Conservation (phyloP, 2,329 filamentous ascomycete species). For the Ophiognomonia clavigignenti-juglandacearum region DNA sequence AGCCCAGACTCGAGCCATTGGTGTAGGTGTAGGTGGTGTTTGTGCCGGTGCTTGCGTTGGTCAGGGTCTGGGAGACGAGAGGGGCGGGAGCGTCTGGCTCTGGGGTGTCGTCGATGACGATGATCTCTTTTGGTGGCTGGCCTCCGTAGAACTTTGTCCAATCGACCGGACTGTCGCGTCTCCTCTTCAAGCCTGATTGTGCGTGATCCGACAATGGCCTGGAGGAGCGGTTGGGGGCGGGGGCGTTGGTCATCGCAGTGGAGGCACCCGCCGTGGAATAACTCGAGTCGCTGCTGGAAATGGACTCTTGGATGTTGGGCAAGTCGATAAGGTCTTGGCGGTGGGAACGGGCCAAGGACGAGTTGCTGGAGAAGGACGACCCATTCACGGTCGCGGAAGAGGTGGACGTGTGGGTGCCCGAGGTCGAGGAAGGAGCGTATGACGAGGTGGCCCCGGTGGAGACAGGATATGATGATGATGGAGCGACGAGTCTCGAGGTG, state of each 20-base stretch:
- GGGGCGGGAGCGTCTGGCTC: conserved; percentile 42
- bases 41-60: conserved; percentile 22
- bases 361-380: conserved; percentile 14
- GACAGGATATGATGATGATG: conserved; percentile 24
- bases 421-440: conserved; percentile 15
- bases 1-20: no score
- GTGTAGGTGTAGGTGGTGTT: conserved; percentile 25
- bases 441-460: conserved; percentile 18
- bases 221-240: conserved; percentile 26
- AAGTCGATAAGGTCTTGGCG: conserved; percentile 18
- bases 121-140: conserved; percentile 77
- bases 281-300: conserved; percentile 26
- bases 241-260: no score
- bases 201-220: conserved; percentile 20
- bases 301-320: conserved; percentile 7
- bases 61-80: conserved; percentile 30
- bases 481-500: no score
- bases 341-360: conserved; percentile 15
- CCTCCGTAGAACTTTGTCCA: conserved; percentile 82
- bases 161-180: conserved; percentile 57
- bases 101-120: conserved; percentile 75
- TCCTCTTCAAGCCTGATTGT: conserved; percentile 41
- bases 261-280: conserved; percentile 34
- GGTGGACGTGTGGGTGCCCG: conserved; percentile 22
- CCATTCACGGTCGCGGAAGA: conserved; percentile 22